phyloP scores from a whole-genome alignment of 768 basidiomycete species.

The Atractiella rhizophila region DNA sequence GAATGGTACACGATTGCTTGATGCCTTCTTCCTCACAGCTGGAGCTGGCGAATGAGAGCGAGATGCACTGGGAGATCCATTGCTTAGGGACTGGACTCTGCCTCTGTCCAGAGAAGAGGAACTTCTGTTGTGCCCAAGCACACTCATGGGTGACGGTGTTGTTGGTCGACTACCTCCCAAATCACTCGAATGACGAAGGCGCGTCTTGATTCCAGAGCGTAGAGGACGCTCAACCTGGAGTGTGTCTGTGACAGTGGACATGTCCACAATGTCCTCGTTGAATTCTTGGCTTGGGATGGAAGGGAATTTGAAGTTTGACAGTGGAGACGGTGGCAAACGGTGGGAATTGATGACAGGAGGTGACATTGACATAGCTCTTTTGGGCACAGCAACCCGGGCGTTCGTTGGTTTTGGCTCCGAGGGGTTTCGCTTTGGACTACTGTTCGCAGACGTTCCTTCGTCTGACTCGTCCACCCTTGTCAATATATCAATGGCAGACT shows the following conservation, averaged over 20 bases:
- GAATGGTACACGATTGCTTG: background rate
- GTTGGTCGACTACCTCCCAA: too few relatives aligned
- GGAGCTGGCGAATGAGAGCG: background rate
- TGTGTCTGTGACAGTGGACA: too few relatives aligned
- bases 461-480: conserved; percentile 9
- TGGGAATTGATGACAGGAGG: background rate
- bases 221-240: too few relatives aligned
- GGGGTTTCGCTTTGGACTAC: background rate
- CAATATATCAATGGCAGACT: conserved; percentile 11
- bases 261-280: too few relatives aligned
- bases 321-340: background rate
- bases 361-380: background rate
- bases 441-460: background rate
- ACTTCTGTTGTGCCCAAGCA: too few relatives aligned
- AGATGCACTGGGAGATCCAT: background rate
- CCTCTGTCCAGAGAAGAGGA: too few relatives aligned
- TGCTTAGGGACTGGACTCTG: background rate
- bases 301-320: background rate
- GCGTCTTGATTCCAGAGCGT: too few relatives aligned
- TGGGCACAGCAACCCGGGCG: conserved; percentile 1
- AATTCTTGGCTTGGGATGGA: conserved; percentile 1
- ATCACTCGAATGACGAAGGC: too few relatives aligned
- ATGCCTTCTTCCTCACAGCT: background rate
- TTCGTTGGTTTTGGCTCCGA: background rate
- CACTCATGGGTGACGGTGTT: too few relatives aligned